Evolutionary conservation across 768 basidiomycete species (phyloP).

Genomic region (Dacryopinax primogenitus): DNA sequence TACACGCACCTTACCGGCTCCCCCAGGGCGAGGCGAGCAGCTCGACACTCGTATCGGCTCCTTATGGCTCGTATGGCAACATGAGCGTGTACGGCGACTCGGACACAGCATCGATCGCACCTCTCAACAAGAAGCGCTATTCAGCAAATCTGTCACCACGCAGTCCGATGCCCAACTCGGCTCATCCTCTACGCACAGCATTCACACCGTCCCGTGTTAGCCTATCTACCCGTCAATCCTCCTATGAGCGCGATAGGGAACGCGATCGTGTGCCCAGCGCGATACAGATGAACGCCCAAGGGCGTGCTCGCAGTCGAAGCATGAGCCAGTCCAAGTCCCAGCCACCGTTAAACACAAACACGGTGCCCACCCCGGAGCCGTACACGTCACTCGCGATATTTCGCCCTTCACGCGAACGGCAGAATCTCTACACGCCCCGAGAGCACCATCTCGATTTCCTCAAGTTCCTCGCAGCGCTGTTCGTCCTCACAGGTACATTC

Average conservation of each 20-base stretch:
- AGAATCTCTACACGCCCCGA: background rate
- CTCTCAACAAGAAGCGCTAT: slow-evolving; percentile 8
- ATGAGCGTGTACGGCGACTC: background rate
- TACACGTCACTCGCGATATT: background rate
- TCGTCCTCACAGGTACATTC: background rate
- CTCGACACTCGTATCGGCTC: background rate
- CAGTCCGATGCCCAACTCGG: background rate
- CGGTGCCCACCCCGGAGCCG: slow-evolving; percentile 1
- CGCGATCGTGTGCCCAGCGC: background rate
- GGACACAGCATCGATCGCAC: slow-evolving; percentile 1
- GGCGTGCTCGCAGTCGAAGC: background rate
- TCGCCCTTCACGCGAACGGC: background rate
- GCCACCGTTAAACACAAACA: no score
- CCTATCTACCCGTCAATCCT: background rate
- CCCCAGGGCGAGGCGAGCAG: background rate
- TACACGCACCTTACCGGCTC: background rate
- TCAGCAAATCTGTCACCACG: background rate
- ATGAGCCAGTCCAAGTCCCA: background rate
- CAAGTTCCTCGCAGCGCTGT: background rate
- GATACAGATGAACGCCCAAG: background rate
- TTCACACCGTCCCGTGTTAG: background rate
- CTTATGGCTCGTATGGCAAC: background rate
- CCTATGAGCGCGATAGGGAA: background rate
- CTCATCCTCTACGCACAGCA: background rate
- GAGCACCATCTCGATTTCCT: slow-evolving; percentile 6